Evolutionary conservation across 768 basidiomycete species (phyloP).

Genomic region (Psilocybe sp.): DNA sequence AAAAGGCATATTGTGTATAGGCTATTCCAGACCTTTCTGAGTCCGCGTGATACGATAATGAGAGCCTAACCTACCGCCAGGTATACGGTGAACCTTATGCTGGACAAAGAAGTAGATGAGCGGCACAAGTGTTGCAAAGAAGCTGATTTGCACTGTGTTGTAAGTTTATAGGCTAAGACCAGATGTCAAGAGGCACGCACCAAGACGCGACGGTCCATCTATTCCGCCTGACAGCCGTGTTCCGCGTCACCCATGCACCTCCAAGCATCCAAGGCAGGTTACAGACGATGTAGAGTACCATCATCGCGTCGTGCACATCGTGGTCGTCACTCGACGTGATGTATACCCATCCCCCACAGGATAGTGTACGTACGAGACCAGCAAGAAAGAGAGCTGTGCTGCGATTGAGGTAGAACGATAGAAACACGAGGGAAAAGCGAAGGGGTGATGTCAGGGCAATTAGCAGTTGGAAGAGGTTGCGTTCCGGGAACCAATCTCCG

Average conservation of each 20-base stretch:
- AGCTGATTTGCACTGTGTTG: conserved; percentile 53
- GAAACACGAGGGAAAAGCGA: conserved; percentile 61
- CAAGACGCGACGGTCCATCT: conserved; percentile 38
- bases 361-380: conserved; percentile 71
- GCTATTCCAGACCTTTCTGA: conserved; percentile 39
- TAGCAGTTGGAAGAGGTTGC: conserved; percentile 81
- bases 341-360: conserved; percentile 91
- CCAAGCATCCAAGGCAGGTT: conserved; percentile 91
- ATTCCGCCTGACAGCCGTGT: conserved; percentile 37
- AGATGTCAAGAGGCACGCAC: background rate
- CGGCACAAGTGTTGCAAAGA: conserved; percentile 68
- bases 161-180: background rate
- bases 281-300: conserved; percentile 83
- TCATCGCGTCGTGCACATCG: conserved; percentile 80
- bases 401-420: conserved; percentile 61
- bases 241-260: conserved; percentile 55
- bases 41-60: background rate
- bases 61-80: conserved; percentile 56
- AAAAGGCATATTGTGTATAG: conserved; percentile 82
- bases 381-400: conserved; percentile 45
- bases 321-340: conserved; percentile 85
- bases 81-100: conserved; percentile 76
- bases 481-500: conserved; percentile 89
- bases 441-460: conserved; percentile 87
- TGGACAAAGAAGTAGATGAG: conserved; percentile 83